Base-by-base conservation (phyloP, 768 basidiomycete species). In the Calvatia gigantea region DNA sequence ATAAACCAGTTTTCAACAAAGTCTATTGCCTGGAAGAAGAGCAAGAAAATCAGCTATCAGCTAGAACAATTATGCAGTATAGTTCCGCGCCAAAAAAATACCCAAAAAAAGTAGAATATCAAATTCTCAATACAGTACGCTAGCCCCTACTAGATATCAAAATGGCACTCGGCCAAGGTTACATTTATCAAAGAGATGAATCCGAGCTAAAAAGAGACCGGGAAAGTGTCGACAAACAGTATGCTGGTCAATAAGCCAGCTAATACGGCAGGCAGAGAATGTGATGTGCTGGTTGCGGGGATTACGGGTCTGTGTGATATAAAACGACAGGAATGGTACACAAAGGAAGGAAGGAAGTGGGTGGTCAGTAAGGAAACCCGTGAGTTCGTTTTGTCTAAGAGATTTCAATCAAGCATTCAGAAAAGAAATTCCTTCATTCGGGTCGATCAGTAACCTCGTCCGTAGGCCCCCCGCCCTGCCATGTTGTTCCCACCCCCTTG, bases 401-500 rank as follows among this genome's bases (percentile, higher is more conserved):
- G 43, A 43, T 19, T 17, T 38, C 51, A 12, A 29, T 32, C 32
- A 23, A 1, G 7, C 39, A 44, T 32, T 11, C 35, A 8, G 14
- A 21, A 44, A 15, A 17, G n/a, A 54, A 31, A 38, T 29, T 25
- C 17, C 17, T 46, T 37, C 25, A 31, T 15, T 32, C 27, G 19
- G 2, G 12, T 23, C 27, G 12, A 58, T 54, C 14, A 58, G 28
- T 50, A 44, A 23, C 31, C 23, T 23, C 58, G 35, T 42, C 57
- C 51, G 51, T 44, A 56, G 2, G 58, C 38, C 14, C 58, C 58
- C 42, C 58, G 54, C 9, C 58, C 58, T 9, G 58, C 58, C 61
- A 62, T 45, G 55, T 54, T 59, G 58, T 28, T 62, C 54, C 28
- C 25, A 32, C 59, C 51, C 5, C 32, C 27, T 31, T 61, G 57